phyloP scores from a whole-genome alignment of 2,329 filamentous ascomycete genomes.

The Gnomoniopsis sp. region DNA sequence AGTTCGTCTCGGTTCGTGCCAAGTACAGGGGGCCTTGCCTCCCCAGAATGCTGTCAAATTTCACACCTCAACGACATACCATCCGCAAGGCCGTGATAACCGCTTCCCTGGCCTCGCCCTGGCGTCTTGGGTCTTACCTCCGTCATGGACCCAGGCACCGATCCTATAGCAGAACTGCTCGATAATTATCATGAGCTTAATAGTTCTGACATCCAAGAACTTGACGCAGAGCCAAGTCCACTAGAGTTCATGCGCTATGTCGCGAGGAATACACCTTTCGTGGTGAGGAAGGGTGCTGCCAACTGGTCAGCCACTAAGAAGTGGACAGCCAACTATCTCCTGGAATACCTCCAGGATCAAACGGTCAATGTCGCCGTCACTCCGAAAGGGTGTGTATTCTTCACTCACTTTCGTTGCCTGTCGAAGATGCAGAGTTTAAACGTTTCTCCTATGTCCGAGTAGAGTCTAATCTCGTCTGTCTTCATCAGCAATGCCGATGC shows the following conservation, averaged over 20 bases:
- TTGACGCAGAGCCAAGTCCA: slow-evolving; percentile 64
- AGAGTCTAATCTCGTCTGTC: too few species aligned
- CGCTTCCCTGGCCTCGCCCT: neutral
- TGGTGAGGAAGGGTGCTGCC: slow-evolving; percentile 60
- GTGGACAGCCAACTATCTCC: slow-evolving; percentile 64
- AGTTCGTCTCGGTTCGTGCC: neutral
- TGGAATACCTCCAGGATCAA: slow-evolving; percentile 48
- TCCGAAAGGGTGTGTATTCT: slow-evolving; percentile 56
- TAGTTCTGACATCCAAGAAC: slow-evolving; percentile 53
- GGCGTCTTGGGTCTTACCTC: neutral
- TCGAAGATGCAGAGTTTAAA: neutral
- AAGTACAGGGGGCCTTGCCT: neutral
- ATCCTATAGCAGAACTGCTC: slow-evolving; percentile 55
- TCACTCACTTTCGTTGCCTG: neutral
- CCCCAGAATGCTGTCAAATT: neutral
- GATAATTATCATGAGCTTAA: slow-evolving; percentile 74
- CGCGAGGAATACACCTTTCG: slow-evolving; percentile 69
- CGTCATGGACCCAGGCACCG: slow-evolving; percentile 21
- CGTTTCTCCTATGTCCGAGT: too few species aligned
- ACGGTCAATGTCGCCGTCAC: slow-evolving; percentile 74
- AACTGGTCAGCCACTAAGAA: slow-evolving; percentile 59
- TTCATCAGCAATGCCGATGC: slow-evolving; percentile 45
- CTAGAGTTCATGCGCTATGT: slow-evolving; percentile 80
- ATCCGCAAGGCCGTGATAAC: slow-evolving; percentile 8
- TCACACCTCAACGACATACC: neutral